Conservation (phyloP, 148 eudicot genomes). For the Nepenthes mirabilis region DNA sequence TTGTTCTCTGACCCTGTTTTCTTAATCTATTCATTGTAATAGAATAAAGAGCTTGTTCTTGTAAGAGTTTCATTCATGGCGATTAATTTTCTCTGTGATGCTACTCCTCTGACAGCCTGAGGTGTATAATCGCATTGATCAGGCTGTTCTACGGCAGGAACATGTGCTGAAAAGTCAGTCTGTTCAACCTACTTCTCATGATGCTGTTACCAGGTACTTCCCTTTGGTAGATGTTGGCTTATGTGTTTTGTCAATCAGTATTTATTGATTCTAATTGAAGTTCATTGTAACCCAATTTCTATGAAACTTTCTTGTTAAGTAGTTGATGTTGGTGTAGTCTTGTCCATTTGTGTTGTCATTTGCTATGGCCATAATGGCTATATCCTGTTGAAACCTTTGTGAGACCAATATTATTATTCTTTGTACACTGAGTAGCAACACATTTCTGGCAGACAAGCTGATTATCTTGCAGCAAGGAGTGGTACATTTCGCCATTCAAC, state of each 20-base stretch:
- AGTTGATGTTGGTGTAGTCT: not conserved
- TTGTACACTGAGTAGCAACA: conserved; percentile 58
- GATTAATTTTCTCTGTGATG: not conserved
- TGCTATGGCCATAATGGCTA: conserved; percentile 11
- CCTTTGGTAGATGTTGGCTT: conserved; percentile 2
- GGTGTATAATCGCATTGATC: conserved; percentile 73
- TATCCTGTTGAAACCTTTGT: conserved; percentile 13
- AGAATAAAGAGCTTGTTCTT: too few species aligned
- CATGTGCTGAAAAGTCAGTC: conserved; percentile 59
- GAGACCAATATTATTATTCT: conserved; percentile 14
- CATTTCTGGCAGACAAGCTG: conserved; percentile 98
- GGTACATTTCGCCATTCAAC: conserved; percentile 51
- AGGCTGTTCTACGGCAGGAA: conserved; percentile 40
- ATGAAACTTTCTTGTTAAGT: too few species aligned
- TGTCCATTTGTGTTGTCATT: conserved; percentile 5
- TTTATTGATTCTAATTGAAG: not conserved
- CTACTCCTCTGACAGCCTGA: conserved; percentile 38
- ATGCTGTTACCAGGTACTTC: conserved; percentile 68
- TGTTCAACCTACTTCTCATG: conserved; percentile 66
- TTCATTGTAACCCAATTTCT: not conserved
- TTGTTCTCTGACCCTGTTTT: not conserved
- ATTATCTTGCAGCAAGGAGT: conserved; percentile 77
- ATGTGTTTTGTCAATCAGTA: conserved; percentile 4
- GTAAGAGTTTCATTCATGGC: not conserved
- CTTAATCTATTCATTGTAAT: not conserved